These are phyloP conservation scores for Jatropha podagrica DNA, from an alignment of 441 rosid genomes.

Conservation along the genomic window DNA sequence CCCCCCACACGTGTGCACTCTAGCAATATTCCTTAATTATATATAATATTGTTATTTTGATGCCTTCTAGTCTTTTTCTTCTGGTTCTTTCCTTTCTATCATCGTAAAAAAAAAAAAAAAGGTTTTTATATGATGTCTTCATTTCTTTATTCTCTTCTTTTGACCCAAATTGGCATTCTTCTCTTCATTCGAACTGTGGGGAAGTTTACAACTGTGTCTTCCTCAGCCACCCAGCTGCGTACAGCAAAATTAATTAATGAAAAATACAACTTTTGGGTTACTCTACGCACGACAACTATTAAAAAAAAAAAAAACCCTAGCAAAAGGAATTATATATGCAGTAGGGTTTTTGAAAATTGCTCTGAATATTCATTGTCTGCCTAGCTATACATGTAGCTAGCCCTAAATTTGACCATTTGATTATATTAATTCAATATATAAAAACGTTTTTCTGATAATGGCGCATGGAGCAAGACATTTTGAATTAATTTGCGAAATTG, in stretches of 20 bases:
- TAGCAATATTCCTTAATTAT: slow-evolving; percentile 16
- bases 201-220: slow-evolving; percentile 72
- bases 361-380: not conserved
- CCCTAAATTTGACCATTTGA: not conserved
- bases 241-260: not conserved
- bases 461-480: not conserved
- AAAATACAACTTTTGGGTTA: not conserved
- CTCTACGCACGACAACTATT: not conserved
- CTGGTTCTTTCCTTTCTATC: not conserved
- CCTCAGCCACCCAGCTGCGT: slow-evolving; percentile 86
- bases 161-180: slow-evolving; percentile 87
- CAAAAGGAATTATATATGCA: not conserved
- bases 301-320: not conserved
- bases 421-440: too few relatives aligned
- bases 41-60: not conserved
- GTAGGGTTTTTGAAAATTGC: not conserved
- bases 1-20: slow-evolving; percentile 33
- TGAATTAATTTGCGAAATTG: not conserved
- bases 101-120: not conserved
- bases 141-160: slow-evolving; percentile 39
- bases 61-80: slow-evolving; percentile 3
- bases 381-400: not conserved
- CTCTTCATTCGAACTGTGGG: slow-evolving; percentile 94
- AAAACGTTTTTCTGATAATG: too few relatives aligned
- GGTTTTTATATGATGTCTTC: not conserved